Conservation (phyloP, 768 basidiomycete genomes). For the Neoboletus brunneissimus region DNA sequence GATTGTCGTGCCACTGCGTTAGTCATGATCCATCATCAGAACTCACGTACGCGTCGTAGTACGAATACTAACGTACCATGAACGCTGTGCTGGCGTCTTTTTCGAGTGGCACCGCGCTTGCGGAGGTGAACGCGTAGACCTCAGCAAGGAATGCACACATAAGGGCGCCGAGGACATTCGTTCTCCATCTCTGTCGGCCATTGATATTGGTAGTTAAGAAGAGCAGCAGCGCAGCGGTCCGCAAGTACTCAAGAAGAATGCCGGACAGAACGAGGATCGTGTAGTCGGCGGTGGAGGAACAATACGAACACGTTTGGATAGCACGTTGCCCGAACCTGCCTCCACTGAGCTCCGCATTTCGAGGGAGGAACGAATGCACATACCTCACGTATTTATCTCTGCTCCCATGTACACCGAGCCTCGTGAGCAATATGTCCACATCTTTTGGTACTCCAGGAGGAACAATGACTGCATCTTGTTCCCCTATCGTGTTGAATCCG, state of each 20-base stretch:
- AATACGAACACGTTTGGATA: conserved; percentile 63
- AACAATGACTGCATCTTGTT: conserved; percentile 10
- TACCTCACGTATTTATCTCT: conserved; percentile 61
- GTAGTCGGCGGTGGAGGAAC: conserved; percentile 59
- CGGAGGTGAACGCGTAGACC: conserved; percentile 50
- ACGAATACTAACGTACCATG: conserved; percentile 35
- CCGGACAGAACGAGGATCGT: conserved; percentile 54
- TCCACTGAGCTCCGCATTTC: not conserved
- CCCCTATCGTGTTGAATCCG: conserved; percentile 31
- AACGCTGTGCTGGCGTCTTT: conserved; percentile 36
- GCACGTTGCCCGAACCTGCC: conserved; percentile 66
- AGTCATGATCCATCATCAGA: not conserved
- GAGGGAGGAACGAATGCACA: conserved; percentile 11
- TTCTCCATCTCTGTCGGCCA: conserved; percentile 44
- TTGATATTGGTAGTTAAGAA: conserved; percentile 42
- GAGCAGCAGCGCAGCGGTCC: conserved; percentile 48
- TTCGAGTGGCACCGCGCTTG: conserved; percentile 45
- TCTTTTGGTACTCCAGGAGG: conserved; percentile 41
- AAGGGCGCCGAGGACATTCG: conserved; percentile 45
- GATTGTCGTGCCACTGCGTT: conserved; percentile 62
- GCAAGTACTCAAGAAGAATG: conserved; percentile 57
- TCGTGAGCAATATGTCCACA: conserved; percentile 51
- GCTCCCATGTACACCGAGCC: conserved; percentile 54
- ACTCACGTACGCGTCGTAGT: not conserved
- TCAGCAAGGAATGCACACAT: conserved; percentile 51